phyloP scores from a whole-genome alignment of 73 alveolate genomes.

The Stentor roeselii region DNA sequence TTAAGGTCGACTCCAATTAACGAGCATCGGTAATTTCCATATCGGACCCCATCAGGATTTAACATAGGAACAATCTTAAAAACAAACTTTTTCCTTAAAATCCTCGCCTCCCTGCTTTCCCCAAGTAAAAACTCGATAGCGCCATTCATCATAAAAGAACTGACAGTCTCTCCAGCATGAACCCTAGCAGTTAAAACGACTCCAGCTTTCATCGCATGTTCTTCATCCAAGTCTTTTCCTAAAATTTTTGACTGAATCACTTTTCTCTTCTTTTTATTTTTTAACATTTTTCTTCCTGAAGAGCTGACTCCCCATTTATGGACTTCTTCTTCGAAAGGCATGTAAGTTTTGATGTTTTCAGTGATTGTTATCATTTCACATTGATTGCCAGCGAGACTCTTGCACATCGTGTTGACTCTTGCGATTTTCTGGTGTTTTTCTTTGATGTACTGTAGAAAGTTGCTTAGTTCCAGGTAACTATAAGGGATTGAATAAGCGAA shows the following conservation, averaged over 20 bases:
- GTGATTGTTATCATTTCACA: slow-evolving; percentile 29
- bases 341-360: neutral
- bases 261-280: neutral
- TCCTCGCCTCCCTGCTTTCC: slow-evolving; percentile 66
- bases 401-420: slow-evolving; percentile 67
- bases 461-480: slow-evolving; percentile 89
- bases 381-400: slow-evolving; percentile 75
- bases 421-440: slow-evolving; percentile 38
- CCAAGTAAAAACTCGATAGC: slow-evolving; percentile 89
- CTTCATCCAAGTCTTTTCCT: neutral
- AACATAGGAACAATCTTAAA: slow-evolving; percentile 95
- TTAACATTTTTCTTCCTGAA: slow-evolving; percentile 54
- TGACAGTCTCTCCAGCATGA: slow-evolving; percentile 97
- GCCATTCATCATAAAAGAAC: slow-evolving; percentile 63
- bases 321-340: slow-evolving; percentile 22
- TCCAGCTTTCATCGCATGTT: slow-evolving; percentile 55
- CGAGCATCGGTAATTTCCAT: slow-evolving; percentile 81
- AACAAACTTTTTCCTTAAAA: slow-evolving; percentile 80
- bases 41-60: slow-evolving; percentile 99
- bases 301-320: slow-evolving; percentile 34
- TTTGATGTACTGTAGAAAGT: slow-evolving; percentile 81
- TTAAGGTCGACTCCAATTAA: slow-evolving; percentile 98
- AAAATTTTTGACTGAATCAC: neutral
- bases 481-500: slow-evolving; percentile 98
- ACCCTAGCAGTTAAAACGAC: slow-evolving; percentile 91